Conservation (phyloP, 2,329 filamentous ascomycete species). For the Xylaria sp. region DNA sequence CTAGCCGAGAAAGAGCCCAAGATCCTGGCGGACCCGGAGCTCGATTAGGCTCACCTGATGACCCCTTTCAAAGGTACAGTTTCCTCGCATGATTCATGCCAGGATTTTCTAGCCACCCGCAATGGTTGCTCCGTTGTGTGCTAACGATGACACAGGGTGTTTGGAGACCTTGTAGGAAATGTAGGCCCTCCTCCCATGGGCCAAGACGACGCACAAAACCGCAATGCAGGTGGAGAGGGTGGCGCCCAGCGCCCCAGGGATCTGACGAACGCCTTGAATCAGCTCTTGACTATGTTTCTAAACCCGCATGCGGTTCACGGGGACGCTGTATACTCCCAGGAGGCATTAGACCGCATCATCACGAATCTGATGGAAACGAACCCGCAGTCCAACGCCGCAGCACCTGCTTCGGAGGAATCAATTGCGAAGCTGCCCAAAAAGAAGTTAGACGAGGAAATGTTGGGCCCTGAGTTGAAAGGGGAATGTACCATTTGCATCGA, state of each 20-base stretch:
- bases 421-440: constrained; percentile 75
- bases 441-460: constrained; percentile 69
- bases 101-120: no score
- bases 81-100: constrained; percentile 6
- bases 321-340: constrained; percentile 88
- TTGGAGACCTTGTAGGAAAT: constrained; percentile 49
- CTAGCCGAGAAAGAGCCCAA: constrained; percentile 15
- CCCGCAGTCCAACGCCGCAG: constrained; percentile 73
- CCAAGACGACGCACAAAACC: constrained; percentile 22
- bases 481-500: constrained; percentile 98
- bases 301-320: constrained; percentile 61
- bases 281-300: constrained; percentile 56
- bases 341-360: constrained; percentile 87
- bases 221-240: constrained; percentile 26
- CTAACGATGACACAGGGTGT: constrained; percentile 48
- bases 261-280: constrained; percentile 48
- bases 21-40: constrained; percentile 15
- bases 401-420: constrained; percentile 75
- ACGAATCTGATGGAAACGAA: constrained; percentile 86
- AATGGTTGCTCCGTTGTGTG: not conserved
- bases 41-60: constrained; percentile 30
- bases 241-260: constrained; percentile 29
- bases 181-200: constrained; percentile 39
- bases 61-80: constrained; percentile 55
- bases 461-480: constrained; percentile 66